Evolutionary conservation across 2,329 filamentous ascomycete species (phyloP), one percentile per base, ranked within the genome.

Genomic region (Aspergillus hortae): DNA sequence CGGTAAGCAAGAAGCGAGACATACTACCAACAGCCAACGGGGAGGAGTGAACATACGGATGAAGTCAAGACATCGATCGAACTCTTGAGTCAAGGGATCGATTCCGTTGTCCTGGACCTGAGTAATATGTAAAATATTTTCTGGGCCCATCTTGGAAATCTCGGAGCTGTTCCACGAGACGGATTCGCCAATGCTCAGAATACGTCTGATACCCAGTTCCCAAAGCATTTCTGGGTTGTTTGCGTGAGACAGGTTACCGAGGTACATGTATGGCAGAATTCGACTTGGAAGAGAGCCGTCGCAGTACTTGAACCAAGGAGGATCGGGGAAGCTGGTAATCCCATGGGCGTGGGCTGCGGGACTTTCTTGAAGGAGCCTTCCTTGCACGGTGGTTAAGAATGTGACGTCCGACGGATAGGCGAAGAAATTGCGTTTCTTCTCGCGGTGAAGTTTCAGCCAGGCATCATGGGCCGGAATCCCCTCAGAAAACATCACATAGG

Each of bases 21-120:
- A 19, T 19, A 19, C 19, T 19, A 19, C 19, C 19, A 19, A 27
- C 25, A 11, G 21, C 6, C 10, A 15, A 45, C 1, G 27, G 2
- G 12, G 51, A 43, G 46, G 40, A 21, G 19, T 47, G 15, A 48
- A 77, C 88, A 71, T 76, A 96, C 92, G 88, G 68, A 99, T 96
- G 64, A 97, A 99, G 25, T 89, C 84, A 43, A 99, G 78, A 66
- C 92, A 97, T 36, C 87, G 80, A 61, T 85, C 82, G 71, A 97
- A 95, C 60, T 96, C 89, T 32, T 88, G 83, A 30, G 86, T 95
- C 62, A 99, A 74, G 4, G 92, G 88, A 71, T 99, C 94, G 55
- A 97, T 94, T 4, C 94, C 94, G 65, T 99, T 99, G 66, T 99
- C 94, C 67, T 97, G 94, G 5, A 99, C 90, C 12, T 87, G 83